Base-by-base conservation (phyloP, 108 stramenopile species). In the Cyclotella choctawhatcheeana region DNA sequence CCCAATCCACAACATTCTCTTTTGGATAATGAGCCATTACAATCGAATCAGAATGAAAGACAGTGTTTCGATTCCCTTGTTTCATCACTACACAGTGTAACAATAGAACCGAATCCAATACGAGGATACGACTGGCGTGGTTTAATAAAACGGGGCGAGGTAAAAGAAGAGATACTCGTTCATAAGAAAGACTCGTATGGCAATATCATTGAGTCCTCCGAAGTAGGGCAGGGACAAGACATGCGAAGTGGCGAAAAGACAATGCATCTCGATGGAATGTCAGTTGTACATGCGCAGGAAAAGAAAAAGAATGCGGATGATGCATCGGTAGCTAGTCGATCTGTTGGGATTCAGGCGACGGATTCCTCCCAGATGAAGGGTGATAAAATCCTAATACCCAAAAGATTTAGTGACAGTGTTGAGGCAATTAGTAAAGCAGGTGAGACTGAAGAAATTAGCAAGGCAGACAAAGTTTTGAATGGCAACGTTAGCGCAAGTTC, bases 61-160 rank as follows among this genome's bases (percentile, higher is more conserved):
- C 32, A 18, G 17, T 79, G 72, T 34, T 72, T 47, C 45, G 22
- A 43, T 45, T 72, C 65, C 30, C 60, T 79, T 16, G 33, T 24
- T 32, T 48, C 65, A 13, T 71, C 78, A 55, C 45, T 79, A 12
- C 48, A 56, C 30, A 72, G 71, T 67, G 53, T 72, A 0, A 79
- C 78, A 6, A 72, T 79, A 37, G 51, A 56, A 34, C 70, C 78
- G 10, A 72, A 61, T 62, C 78, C 78, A n/a, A 79, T 79, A 40
- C 70, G 78, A n/a, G 78, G 78, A 18, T 79, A 72, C 40, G 53
- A 79, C 59, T 79, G 78, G 78, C 56, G 44, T 51, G 69, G 40
- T 30, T 33, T 79, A 44, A 67, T 79, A 17, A 67, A 79, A 47
- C 59, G 71, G 1, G 78, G 78, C 33, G 71, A 79, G 16, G 71